Base-by-base conservation (phyloP, 768 basidiomycete genomes). In the Collybia nuda region DNA sequence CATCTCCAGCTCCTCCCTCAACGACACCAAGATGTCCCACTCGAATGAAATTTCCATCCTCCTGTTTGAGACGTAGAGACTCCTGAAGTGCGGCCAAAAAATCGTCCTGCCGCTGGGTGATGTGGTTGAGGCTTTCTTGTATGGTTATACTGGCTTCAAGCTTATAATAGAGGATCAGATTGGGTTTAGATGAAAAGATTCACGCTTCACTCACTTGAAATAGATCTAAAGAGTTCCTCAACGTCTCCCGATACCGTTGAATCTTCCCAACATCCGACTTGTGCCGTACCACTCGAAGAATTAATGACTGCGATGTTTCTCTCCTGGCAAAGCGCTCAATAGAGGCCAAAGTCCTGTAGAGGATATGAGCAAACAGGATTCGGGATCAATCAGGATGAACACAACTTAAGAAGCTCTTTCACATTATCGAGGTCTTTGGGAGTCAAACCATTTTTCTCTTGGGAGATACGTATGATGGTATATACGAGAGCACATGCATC, bases 401-500 rank as follows among this genome's bases (percentile, higher is more conserved):
- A 36, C 23, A 21, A 47, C 46, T 28, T 14, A 3, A 38, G 17
- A 23, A 47, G 46, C 18, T 39, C 35, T 14, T 38, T 21, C 14
- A 37, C 22, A 21, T 35, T 32, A 8, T 47, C 37, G 7, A 24
- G 22, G n/a, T 24, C 2, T 21, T 37, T 21, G 6, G 18, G n/a
- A 14, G 22, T 5, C 22, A 38, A 11, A 14, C 36, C 23, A n/a
- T 32, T 32, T 11, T 32, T 5, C 32, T 32, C 32, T 11, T 32
- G 9, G 3, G 32, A 32, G 32, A 14, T 14, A 32, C 32, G 32
- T 32, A 32, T 32, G 32, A 50, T 22, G 14, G 49, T 44, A 26
- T 54, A 53, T 35, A 56, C 56, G 2, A 56, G 52, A 1, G 45
- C 47, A 45, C 56, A 53, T 3, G 49, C 52, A 35, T 56, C 49